Evolutionary conservation across 257 asterid species (phyloP), one percentile per base, ranked within the genome.

Genomic region (Galeopsis tetrahit): DNA sequence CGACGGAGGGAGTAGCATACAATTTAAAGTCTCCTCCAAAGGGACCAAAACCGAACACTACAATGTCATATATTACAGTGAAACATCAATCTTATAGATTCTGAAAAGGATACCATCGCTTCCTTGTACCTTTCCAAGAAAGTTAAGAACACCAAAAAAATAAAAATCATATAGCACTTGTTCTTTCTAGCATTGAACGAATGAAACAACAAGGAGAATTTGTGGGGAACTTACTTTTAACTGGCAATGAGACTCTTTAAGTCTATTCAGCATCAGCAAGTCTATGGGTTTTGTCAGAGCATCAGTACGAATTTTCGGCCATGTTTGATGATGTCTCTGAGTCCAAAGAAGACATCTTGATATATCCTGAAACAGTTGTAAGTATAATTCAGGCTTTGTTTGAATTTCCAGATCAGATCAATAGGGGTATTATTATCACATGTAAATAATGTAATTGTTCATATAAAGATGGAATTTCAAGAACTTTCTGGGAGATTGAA

Each of bases 301-400:
- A 86, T 94, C 97, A 34, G 97, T 88, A 48, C 99, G 97, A 79
- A 94, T 87, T 46, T 91, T 93, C 7, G 99, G 99, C 99, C 99
- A 94, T 40, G 97, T 91, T 77, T 91, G 97, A 80, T 94, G 99
- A 79, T 94, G 99, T 77, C 97, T 86, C 80, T 94, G 99, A 61
- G 99, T 94, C 99, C 99, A 91, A 53, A 91, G 96, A 76, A 91
- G 90, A 84, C 99, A 91, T 81, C 99, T 85, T 34, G 97, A 89
- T 77, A 94, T 86, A 89, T 94, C 97, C 97, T 94, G 88, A 52
- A 82, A 76, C 43, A 83, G 74, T 69, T 64, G 68, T 11, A 55
- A 55, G 51, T 39, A 48, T 11, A 32, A 38, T 70, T 31, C 56
- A 74, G 56, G 64, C 48, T 57, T 74, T 21, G 14, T 39, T 63